These are phyloP conservation scores for Naegleria fowleri DNA, from an alignment of 208 protist genomes.

Conservation along the genomic window DNA sequence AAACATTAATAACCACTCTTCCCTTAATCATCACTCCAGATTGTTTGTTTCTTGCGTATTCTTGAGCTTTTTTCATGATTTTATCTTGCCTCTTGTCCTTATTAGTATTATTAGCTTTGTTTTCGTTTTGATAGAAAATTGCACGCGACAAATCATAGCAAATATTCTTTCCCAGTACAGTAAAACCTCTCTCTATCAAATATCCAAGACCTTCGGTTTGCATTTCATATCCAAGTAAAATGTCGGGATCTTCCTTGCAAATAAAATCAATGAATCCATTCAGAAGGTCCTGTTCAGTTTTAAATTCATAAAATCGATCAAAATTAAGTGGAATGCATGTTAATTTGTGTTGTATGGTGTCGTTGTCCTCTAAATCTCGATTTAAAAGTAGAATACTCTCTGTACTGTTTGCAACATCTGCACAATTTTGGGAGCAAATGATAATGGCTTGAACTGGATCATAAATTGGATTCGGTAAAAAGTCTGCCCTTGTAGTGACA, in stretches of 20 bases:
- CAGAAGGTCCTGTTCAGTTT: neutral
- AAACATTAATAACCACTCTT: slow-evolving; percentile 60
- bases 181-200: slow-evolving; percentile 42
- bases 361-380: neutral
- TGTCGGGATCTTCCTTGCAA: slow-evolving; percentile 52
- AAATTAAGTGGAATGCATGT: neutral
- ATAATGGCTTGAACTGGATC: neutral
- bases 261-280: slow-evolving; percentile 3
- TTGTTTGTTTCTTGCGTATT: slow-evolving; percentile 26
- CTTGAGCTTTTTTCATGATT: slow-evolving; percentile 45
- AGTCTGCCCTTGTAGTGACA: neutral
- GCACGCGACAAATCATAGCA: neutral
- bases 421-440: neutral
- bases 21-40: slow-evolving; percentile 52
- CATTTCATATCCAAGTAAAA: slow-evolving; percentile 62
- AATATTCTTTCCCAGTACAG: neutral
- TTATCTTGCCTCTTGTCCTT: slow-evolving; percentile 51
- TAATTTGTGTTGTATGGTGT: neutral
- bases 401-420: neutral
- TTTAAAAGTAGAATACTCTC: neutral
- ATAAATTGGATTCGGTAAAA: neutral
- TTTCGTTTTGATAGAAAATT: neutral
- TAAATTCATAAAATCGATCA: neutral
- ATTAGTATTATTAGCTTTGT: slow-evolving; percentile 31
- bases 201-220: slow-evolving; percentile 51